Conservation (phyloP, 352 stramenopile species). For the Thalassiosira livingstoniorum region DNA sequence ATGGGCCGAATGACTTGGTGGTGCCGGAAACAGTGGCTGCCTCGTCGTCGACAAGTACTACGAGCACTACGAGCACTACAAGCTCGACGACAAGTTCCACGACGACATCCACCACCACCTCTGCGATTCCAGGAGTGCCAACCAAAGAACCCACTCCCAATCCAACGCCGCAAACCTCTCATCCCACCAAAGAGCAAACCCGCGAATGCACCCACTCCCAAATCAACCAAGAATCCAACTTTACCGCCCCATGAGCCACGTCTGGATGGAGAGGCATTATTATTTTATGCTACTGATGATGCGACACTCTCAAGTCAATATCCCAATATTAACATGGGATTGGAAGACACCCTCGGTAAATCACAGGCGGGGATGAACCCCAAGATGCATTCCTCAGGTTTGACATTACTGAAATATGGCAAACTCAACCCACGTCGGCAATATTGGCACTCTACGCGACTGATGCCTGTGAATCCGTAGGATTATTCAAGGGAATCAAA, state of each 20-base stretch:
- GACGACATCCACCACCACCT: background rate
- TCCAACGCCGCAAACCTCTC: too few species aligned
- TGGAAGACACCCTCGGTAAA: background rate
- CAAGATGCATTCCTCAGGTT: conserved; percentile 15
- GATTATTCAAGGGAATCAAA: conserved; percentile 2
- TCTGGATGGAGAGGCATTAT: background rate
- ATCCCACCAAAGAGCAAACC: too few species aligned
- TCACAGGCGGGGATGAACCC: background rate
- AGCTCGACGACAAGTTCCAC: background rate
- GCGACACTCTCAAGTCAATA: background rate
- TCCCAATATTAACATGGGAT: background rate
- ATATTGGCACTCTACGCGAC: background rate
- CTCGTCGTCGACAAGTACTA: too few species aligned
- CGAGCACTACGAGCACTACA: background rate
- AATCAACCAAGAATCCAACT: background rate
- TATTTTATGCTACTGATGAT: conserved; percentile 21
- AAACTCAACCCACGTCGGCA: background rate
- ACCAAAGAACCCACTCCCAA: background rate
- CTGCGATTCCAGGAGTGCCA: background rate
- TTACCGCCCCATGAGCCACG: background rate
- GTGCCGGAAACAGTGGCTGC: too few species aligned
- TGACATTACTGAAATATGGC: background rate
- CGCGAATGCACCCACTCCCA: background rate
- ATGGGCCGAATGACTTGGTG: background rate
- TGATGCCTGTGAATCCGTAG: background rate